phyloP scores from a whole-genome alignment of 2,329 filamentous ascomycete genomes.

The Trichoderma sp. region DNA sequence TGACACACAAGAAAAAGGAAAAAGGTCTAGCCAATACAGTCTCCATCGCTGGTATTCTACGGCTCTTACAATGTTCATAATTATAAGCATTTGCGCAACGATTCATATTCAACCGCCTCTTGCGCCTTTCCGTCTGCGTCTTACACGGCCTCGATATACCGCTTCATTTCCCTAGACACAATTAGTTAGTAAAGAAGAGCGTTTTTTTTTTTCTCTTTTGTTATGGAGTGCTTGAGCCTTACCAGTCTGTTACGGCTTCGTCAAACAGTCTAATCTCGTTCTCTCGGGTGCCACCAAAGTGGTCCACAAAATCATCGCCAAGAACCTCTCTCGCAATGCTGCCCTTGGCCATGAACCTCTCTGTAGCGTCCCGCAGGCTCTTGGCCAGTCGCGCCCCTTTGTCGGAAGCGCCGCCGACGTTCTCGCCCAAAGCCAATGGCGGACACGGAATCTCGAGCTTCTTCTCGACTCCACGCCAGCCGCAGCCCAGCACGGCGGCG shows the following conservation, averaged over 20 bases:
- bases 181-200: constrained; percentile 22
- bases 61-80: constrained; percentile 8
- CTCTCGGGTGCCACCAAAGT: constrained; percentile 86
- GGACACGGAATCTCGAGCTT: constrained; percentile 79
- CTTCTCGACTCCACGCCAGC: constrained; percentile 89
- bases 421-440: constrained; percentile 79
- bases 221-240: constrained; percentile 40
- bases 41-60: constrained; percentile 7
- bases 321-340: constrained; percentile 93
- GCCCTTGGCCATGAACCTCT: constrained; percentile 68
- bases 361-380: constrained; percentile 78
- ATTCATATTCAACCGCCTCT: background rate
- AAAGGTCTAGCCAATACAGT: background rate
- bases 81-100: constrained; percentile 21
- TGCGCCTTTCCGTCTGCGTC: background rate
- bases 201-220: background rate
- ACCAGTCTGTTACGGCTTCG: constrained; percentile 96
- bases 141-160: constrained; percentile 72
- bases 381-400: constrained; percentile 77
- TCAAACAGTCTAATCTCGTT: constrained; percentile 91
- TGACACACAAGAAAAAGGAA: background rate
- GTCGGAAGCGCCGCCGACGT: constrained; percentile 70
- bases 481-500: constrained; percentile 79
- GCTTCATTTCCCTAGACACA: constrained; percentile 63
- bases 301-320: constrained; percentile 92